Conservation (phyloP, 1,284 basidiomycete genomes). For the Pyrrhoderma lamaoense region DNA sequence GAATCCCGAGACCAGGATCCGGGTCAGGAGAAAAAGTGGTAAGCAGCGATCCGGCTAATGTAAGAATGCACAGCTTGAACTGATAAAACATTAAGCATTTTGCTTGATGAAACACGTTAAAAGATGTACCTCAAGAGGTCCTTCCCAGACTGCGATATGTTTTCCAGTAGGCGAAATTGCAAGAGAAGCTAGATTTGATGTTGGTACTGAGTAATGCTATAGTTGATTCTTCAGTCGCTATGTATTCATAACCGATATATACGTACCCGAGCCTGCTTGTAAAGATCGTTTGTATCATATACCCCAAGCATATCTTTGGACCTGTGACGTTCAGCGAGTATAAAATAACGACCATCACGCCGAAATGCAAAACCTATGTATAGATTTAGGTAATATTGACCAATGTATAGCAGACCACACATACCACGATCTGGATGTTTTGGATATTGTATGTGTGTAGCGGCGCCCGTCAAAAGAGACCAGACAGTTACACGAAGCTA, state of each 20-base stretch:
- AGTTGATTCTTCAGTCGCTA: constrained; percentile 10
- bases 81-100: constrained; percentile 27
- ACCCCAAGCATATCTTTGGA: constrained; percentile 80
- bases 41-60: constrained; percentile 63
- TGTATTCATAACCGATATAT: not conserved
- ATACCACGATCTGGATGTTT: constrained; percentile 69
- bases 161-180: constrained; percentile 77
- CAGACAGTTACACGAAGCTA: constrained; percentile 78
- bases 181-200: constrained; percentile 67
- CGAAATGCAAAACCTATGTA: constrained; percentile 69
- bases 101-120: not conserved
- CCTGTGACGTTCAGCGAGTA: constrained; percentile 77
- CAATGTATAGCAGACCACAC: no score
- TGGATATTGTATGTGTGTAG: constrained; percentile 74
- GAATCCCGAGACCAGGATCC: constrained; percentile 77
- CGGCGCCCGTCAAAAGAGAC: constrained; percentile 61
- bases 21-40: constrained; percentile 61
- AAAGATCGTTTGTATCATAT: constrained; percentile 66
- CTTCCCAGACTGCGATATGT: constrained; percentile 79
- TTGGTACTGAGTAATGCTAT: constrained; percentile 78
- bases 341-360: constrained; percentile 70
- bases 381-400: no score
- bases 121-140: constrained; percentile 58
- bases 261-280: constrained; percentile 68
- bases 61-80: constrained; percentile 78